Evolutionary conservation across 2,329 filamentous ascomycete genomes (phyloP).

Genomic region (Penicillium freii): DNA sequence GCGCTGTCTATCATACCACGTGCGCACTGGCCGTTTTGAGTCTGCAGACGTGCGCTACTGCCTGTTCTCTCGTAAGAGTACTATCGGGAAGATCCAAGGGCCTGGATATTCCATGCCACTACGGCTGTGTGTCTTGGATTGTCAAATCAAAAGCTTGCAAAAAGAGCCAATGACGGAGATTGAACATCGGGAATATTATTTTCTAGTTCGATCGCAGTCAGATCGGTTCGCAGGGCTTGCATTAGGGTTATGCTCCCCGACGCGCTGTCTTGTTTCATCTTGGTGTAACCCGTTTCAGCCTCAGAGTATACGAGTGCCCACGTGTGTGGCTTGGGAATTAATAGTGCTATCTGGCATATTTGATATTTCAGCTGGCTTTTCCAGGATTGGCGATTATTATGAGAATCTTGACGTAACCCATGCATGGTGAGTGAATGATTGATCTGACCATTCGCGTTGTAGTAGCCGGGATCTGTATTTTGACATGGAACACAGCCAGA

Average conservation of each 20-base stretch:
- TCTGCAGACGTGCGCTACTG: not conserved
- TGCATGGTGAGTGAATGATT: not conserved
- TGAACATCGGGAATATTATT: not conserved
- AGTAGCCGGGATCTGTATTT: not conserved
- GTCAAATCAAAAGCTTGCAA: not conserved
- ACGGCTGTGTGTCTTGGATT: slow-evolving; percentile 1
- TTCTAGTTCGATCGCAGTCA: not conserved
- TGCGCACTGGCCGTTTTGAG: not conserved
- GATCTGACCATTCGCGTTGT: not conserved
- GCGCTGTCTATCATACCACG: not conserved
- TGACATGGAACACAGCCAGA: not conserved
- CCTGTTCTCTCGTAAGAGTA: not conserved
- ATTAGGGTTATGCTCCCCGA: slow-evolving; percentile 7
- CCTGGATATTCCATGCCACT: not conserved
- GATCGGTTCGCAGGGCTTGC: not conserved
- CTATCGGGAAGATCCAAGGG: not conserved
- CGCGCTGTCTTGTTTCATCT: not conserved
- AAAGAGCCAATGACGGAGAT: not conserved
- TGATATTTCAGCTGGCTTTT: not conserved
- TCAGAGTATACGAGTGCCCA: slow-evolving; percentile 1
- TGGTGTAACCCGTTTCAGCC: not conserved
- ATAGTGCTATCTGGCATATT: not conserved
- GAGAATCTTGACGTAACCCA: not conserved
- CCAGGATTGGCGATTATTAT: not conserved
- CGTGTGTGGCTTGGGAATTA: not conserved